phyloP scores from a whole-genome alignment of 345 rosid genomes.

The Citrus mangshanensis region DNA sequence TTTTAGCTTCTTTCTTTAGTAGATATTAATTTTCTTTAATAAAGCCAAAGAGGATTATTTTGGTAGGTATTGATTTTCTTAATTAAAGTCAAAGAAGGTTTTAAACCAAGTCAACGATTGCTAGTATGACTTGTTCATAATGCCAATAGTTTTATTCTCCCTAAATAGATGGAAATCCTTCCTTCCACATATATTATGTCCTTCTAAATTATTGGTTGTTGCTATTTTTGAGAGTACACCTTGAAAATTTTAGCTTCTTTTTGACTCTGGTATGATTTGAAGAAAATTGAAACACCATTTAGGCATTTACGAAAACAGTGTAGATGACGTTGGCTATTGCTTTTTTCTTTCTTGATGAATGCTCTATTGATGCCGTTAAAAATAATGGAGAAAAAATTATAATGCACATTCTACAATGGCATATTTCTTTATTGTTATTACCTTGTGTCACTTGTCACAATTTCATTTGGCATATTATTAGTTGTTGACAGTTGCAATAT shows the following conservation, averaged over 20 bases:
- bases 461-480: background rate
- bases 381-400: background rate
- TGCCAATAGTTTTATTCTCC: background rate
- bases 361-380: background rate
- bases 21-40: background rate
- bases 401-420: background rate
- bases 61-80: background rate
- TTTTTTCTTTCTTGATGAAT: background rate
- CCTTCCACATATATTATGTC: background rate
- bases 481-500: constrained; percentile 1
- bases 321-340: background rate
- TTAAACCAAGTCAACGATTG: background rate
- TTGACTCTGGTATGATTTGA: background rate
- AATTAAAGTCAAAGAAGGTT: background rate
- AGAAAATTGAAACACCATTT: background rate
- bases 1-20: background rate
- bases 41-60: background rate
- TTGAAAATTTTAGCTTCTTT: background rate
- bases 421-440: background rate
- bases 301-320: background rate
- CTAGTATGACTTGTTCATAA: background rate
- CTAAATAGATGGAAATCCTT: background rate
- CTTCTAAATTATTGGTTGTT: background rate
- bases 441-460: background rate
- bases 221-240: background rate